Base-by-base conservation (phyloP, 1,284 basidiomycete genomes). In the Abortiporus biennis region DNA sequence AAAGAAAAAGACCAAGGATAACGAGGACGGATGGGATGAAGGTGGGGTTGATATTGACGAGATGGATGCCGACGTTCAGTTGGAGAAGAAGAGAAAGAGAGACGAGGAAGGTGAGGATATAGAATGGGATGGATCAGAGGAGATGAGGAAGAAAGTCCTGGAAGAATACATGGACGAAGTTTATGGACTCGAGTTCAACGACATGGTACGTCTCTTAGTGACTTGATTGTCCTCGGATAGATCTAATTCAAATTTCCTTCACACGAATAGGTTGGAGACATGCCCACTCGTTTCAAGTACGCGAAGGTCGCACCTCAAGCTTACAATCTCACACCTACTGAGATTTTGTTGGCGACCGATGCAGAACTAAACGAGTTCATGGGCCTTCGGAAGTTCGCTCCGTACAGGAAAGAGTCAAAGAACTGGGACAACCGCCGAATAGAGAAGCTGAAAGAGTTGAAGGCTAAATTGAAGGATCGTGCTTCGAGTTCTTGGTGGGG, bases 211-310 rank as follows among this genome's bases (percentile, higher is more conserved):
- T 66, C 3, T 40, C 27, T 40, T n/a, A n/a, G n/a, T n/a, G n/a
- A 36, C 33, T 34, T 8, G 15, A n/a, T 22, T n/a, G 8, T 42
- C 33, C 21, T 36, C 40, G 16, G 36, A 19, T 45, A 19, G 25
- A n/a, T 22, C 2, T 31, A 12, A 23, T 12, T 15, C 44, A 30
- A 21, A 38, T 51, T 38, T 16, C 17, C 29, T 37, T 17, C n/a
- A 13, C 25, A 13, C 15, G 8, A n/a, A 27, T 55, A 92, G 89
- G 84, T 95, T 46, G 94, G 86, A 4, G 92, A 85, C 59, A 68
- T 92, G 52, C 85, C 92, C 1, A 98, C 95, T 0, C 85, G 92
- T 11, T 99, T 99, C 79, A 86, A 90, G 59, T 99, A 99, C 61
- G 73, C 81, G 5, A 72, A 80, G 35, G 81, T 92, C 11, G 68